phyloP scores from a whole-genome alignment of 2,329 filamentous ascomycete genomes.

The Aspergillus versicolor region DNA sequence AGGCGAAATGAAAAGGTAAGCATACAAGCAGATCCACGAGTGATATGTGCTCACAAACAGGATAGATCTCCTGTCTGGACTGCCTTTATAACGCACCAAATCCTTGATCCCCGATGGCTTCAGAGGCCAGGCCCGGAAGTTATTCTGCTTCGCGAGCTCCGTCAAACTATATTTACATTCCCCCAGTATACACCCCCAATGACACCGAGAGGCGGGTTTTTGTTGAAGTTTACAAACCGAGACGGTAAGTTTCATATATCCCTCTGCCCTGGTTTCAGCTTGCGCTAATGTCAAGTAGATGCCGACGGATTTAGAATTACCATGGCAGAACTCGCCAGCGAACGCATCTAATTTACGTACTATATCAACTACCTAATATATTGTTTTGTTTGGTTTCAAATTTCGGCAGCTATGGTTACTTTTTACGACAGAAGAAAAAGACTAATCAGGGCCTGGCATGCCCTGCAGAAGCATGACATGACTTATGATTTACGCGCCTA shows the following conservation, averaged over 20 bases:
- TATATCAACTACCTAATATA: not conserved
- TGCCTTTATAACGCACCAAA: slow-evolving; percentile 53
- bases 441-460: not conserved
- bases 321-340: slow-evolving; percentile 30
- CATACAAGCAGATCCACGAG: not conserved
- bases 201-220: slow-evolving; percentile 36
- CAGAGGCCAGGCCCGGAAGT: slow-evolving; percentile 42
- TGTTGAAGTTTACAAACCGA: slow-evolving; percentile 38
- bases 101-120: slow-evolving; percentile 51
- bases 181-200: slow-evolving; percentile 48
- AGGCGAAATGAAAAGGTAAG: slow-evolving; percentile 52
- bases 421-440: not conserved
- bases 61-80: slow-evolving; percentile 60
- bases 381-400: not conserved
- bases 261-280: not conserved
- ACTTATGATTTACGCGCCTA: slow-evolving; percentile 12
- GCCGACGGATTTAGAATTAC: slow-evolving; percentile 37
- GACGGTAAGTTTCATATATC: slow-evolving; percentile 27
- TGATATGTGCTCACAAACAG: not conserved
- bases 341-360: not conserved
- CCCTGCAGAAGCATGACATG: slow-evolving; percentile 12
- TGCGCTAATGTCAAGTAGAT: slow-evolving; percentile 30
- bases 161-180: slow-evolving; percentile 53
- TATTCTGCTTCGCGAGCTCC: slow-evolving; percentile 51
- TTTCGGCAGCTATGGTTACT: not conserved